Base-by-base conservation (phyloP, 2,329 filamentous ascomycete genomes). In the Hypoxylon sp. region DNA sequence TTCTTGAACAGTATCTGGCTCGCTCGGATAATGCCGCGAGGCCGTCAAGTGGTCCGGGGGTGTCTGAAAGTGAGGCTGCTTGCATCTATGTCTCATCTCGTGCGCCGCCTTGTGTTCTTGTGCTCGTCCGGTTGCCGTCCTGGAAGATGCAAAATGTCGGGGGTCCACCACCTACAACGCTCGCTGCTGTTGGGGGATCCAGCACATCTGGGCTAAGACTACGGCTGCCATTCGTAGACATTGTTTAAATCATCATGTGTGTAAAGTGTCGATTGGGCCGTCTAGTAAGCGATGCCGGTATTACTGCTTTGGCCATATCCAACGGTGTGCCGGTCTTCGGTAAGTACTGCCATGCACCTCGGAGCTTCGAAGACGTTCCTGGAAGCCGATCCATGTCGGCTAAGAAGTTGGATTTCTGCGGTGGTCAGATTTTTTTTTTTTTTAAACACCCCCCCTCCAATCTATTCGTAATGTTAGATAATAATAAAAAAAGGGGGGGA, bases 341-440 rank as follows among this genome's bases (percentile, higher is more conserved):
- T 57, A 60, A 60, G 57, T 60, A 42, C 45, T 60, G 46, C 53
- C 43, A 35, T 26, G 18, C 53, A 45, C 37, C 18, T 53, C 56
- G 49, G 57, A 52, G 37, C 41, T 52, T 50, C n/a, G n/a, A n/a
- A n/a, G n/a, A n/a, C n/a, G n/a, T n/a, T 53, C 52, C 52, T 55
- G 53, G 57, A 46, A 55, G 60, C 60, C 60, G 60, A 63, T 60
- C 56, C 57, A 63, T 57, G 57, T 63, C 56, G 56, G 60, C 47
- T 63, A 60, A 48, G 53, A 41, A 52, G 31, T 35, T 60, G 40
- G 42, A 57, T 10, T 21, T 58, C 57, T n/a, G 54, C 31, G 57
- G 53, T 63, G 57, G 60, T 57, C 60, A 63, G 60, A 58, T 63
- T 53, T 55, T 41, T 48, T 33, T 29, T 18, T 45, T 55, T 41